Evolutionary conservation across 2,329 filamentous ascomycete species (phyloP).

Genomic region (Sporothrix pseudoabietina): DNA sequence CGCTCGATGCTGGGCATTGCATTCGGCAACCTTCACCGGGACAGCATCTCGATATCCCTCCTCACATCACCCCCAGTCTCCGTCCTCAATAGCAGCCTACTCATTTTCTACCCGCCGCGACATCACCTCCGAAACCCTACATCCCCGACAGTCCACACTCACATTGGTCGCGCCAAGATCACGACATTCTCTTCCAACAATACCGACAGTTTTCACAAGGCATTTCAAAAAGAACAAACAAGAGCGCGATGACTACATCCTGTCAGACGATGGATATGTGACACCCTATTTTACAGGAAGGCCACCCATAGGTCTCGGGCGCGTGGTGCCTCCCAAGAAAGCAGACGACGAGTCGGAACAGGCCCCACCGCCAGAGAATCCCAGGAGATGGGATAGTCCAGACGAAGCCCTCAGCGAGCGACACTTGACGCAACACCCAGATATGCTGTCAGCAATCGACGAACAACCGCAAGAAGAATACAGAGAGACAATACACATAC

Average conservation of each 20-base stretch:
- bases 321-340: neutral
- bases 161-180: neutral
- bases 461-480: neutral
- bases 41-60: slow-evolving; percentile 5
- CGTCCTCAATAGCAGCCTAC: slow-evolving; percentile 21
- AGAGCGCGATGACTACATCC: neutral
- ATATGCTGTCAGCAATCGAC: neutral
- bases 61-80: slow-evolving; percentile 1
- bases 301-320: neutral
- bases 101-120: slow-evolving; percentile 31
- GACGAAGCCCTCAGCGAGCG: neutral
- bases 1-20: neutral
- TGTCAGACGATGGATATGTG: neutral
- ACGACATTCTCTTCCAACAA: neutral
- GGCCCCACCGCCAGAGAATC: neutral
- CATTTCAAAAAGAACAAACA: neutral
- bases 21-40: neutral
- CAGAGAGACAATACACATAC: slow-evolving; percentile 39
- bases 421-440: neutral
- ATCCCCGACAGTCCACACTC: neutral
- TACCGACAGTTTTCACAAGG: neutral
- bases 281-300: neutral
- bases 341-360: neutral
- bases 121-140: slow-evolving; percentile 34
- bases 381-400: neutral